Evolutionary conservation across 2,329 filamentous ascomycete genomes (phyloP).

Genomic region (Helotiales sp.): DNA sequence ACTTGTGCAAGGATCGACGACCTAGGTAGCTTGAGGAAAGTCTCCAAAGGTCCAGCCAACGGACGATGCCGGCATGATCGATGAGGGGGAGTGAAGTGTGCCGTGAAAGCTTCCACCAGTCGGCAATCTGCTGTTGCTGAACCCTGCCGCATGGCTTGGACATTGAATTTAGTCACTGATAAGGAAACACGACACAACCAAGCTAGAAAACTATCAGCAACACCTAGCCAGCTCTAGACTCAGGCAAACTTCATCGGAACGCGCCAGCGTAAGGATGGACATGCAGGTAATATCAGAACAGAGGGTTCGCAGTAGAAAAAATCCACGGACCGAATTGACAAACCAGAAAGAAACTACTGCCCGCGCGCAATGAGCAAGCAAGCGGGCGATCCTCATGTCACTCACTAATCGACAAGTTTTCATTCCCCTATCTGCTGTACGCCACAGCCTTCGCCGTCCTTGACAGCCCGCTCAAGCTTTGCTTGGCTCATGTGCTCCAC

Average conservation of each 20-base stretch:
- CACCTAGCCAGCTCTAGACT: constrained; percentile 1
- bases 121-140: constrained; percentile 3
- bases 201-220: constrained; percentile 5
- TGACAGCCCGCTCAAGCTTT: constrained; percentile 13
- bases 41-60: constrained; percentile 28
- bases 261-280: background rate
- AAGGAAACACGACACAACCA: constrained; percentile 21
- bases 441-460: constrained; percentile 9
- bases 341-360: background rate
- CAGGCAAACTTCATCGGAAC: constrained; percentile 7
- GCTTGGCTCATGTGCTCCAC: constrained; percentile 1
- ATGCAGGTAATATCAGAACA: background rate
- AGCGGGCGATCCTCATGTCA: constrained; percentile 4
- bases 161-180: constrained; percentile 32
- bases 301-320: background rate
- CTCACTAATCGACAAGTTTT: constrained; percentile 8
- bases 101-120: constrained; percentile 22
- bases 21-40: constrained; percentile 27
- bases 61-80: constrained; percentile 32
- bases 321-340: background rate
- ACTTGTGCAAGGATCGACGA: constrained; percentile 26
- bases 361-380: background rate
- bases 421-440: constrained; percentile 11
- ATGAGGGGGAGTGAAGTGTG: constrained; percentile 29
- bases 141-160: constrained; percentile 14